Percentiles rank a stretch among this genome's conserved stretches.
Conservation (phyloP, 2,329 filamentous ascomycete species). For the Ilyonectria mors-panacis region DNA sequence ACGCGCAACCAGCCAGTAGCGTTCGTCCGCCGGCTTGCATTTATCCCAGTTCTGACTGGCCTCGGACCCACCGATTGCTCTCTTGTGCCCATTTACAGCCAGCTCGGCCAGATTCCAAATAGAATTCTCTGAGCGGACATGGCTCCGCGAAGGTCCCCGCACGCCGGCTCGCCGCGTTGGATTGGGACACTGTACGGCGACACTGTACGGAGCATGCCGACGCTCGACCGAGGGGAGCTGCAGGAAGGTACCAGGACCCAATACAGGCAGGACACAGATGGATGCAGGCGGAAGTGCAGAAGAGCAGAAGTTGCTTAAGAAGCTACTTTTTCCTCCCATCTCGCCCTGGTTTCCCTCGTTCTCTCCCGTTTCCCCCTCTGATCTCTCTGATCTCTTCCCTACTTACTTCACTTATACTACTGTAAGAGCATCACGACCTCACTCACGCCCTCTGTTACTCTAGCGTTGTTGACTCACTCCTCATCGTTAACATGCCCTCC, state of each 20-base stretch:
- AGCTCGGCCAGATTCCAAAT: not conserved
- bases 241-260: not conserved
- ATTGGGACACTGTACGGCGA: conserved; percentile 15
- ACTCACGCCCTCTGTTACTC: not conserved
- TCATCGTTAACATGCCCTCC: conserved; percentile 56
- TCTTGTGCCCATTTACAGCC: not conserved
- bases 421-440: not conserved
- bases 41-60: conserved; percentile 10
- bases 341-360: not conserved
- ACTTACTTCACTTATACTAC: not conserved
- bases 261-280: not conserved
- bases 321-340: not conserved
- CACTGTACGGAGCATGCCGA: conserved; percentile 23
- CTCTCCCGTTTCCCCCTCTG: not conserved
- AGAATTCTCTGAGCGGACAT: not conserved
- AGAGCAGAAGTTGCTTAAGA: not conserved
- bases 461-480: not conserved
- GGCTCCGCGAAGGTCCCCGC: not conserved
- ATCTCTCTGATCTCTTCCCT: not conserved
- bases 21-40: not conserved
- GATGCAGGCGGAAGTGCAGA: not conserved
- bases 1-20: not conserved
- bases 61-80: not conserved
- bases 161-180: not conserved
- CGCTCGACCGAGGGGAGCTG: not conserved